Conservation (phyloP, 2,329 filamentous ascomycete species). For the Monosporascus sp. region DNA sequence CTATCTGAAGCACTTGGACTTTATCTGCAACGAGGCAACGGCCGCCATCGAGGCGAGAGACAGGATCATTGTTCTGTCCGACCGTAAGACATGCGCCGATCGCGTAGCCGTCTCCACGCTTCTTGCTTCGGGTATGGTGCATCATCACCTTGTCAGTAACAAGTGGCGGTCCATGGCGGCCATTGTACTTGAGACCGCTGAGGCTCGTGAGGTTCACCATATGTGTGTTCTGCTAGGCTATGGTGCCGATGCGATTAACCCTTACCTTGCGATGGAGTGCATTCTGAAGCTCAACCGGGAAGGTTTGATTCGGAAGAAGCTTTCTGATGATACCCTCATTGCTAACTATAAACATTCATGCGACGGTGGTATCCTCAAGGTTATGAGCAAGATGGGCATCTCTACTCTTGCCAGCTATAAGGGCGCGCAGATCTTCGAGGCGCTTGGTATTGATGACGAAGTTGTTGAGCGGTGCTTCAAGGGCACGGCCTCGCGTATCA, state of each 20-base stretch:
- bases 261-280: slow-evolving; percentile 92
- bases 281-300: slow-evolving; percentile 96
- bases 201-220: slow-evolving; percentile 95
- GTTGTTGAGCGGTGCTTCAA: slow-evolving; percentile 94
- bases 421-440: slow-evolving; percentile 96
- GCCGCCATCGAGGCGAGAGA: slow-evolving; percentile 78
- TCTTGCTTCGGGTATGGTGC: slow-evolving; percentile 85
- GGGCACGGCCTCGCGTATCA: slow-evolving; percentile 89
- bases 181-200: slow-evolving; percentile 83
- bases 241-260: slow-evolving; percentile 89
- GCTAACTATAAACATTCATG: slow-evolving; percentile 96
- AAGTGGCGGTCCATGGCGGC: slow-evolving; percentile 90
- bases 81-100: slow-evolving; percentile 76
- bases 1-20: slow-evolving; percentile 81
- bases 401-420: slow-evolving; percentile 96
- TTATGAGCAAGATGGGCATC: slow-evolving; percentile 99
- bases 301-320: slow-evolving; percentile 84
- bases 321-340: slow-evolving; percentile 76
- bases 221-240: slow-evolving; percentile 98
- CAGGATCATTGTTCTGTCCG: slow-evolving; percentile 83
- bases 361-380: slow-evolving; percentile 93
- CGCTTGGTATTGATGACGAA: slow-evolving; percentile 83
- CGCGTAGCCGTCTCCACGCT: slow-evolving; percentile 82
- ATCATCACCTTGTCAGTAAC: slow-evolving; percentile 92
- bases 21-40: slow-evolving; percentile 80